Conservation (phyloP, 129 eudicot species). For the Arctium lappa region DNA sequence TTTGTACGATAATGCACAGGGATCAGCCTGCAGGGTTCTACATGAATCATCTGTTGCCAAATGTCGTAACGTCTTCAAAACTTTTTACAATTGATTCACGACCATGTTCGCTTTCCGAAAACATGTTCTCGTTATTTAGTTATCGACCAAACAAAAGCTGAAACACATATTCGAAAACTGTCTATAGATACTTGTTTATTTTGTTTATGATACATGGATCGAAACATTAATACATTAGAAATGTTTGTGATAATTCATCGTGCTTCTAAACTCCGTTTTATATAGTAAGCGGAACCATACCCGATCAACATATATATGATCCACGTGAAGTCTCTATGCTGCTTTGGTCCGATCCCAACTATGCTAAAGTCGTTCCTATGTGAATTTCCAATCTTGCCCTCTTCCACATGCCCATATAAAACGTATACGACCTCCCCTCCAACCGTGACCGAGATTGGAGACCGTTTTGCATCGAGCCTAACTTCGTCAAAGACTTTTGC, state of each 20-base stretch:
- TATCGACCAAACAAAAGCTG: not conserved
- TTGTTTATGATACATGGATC: constrained; percentile 26
- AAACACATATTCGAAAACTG: not conserved
- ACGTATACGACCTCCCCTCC: constrained; percentile 60
- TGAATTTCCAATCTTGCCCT: constrained; percentile 49
- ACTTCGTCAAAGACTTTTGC: constrained; percentile 63
- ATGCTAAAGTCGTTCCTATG: constrained; percentile 53
- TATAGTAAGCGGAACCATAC: constrained; percentile 48
- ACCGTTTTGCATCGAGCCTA: constrained; percentile 51
- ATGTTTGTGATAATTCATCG: not conserved
- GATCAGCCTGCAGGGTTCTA: constrained; percentile 8
- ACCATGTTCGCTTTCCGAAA: not conserved
- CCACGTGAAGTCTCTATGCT: constrained; percentile 33
- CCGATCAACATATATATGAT: constrained; percentile 48
- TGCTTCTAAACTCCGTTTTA: constrained; percentile 46
- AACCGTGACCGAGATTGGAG: constrained; percentile 45
- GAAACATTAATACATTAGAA: constrained; percentile 18
- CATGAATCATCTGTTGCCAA: constrained; percentile 12
- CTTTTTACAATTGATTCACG: constrained; percentile 5
- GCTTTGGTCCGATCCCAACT: constrained; percentile 43
- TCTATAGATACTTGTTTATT: constrained; percentile 6
- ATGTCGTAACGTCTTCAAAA: not conserved
- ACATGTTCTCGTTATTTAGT: not conserved
- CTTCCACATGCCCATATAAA: constrained; percentile 57
- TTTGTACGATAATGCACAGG: constrained; percentile 39